These are phyloP conservation scores for Talaromyces amestolkiae DNA, from an alignment of 2,329 filamentous ascomycete genomes.

Conservation along the genomic window DNA sequence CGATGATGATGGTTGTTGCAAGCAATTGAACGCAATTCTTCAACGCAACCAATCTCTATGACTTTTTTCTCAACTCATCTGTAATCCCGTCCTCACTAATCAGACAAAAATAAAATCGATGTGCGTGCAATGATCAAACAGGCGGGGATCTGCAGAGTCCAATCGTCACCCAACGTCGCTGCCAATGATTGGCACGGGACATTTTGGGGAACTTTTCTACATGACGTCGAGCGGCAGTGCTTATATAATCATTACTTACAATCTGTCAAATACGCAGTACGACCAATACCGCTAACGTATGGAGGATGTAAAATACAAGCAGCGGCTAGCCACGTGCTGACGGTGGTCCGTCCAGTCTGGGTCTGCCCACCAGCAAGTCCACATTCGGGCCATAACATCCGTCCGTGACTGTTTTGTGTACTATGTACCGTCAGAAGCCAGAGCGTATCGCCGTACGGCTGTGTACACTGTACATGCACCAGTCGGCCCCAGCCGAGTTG, in stretches of 20 bases:
- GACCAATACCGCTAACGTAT: neutral
- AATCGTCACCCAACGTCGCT: neutral
- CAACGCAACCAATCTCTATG: neutral
- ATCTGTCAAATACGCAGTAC: too few relatives aligned
- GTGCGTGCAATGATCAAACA: neutral
- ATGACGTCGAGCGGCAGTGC: conserved; percentile 11
- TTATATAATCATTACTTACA: neutral
- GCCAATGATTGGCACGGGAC: conserved; percentile 11
- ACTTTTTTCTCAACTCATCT: neutral
- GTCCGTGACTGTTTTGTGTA: neutral
- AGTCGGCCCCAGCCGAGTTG: conserved; percentile 11
- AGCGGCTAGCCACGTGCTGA: conserved; percentile 8
- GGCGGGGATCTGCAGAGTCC: conserved; percentile 1
- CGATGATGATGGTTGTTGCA: neutral
- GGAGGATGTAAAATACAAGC: neutral
- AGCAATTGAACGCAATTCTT: neutral
- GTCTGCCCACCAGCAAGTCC: neutral
- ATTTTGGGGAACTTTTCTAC: conserved; percentile 10
- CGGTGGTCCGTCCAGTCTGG: neutral
- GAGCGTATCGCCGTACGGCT: neutral
- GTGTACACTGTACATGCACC: neutral
- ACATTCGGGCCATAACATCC: neutral
- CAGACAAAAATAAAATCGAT: neutral
- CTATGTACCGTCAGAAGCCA: neutral
- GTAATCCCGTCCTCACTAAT: neutral